Evolutionary conservation across 495 filamentous ascomycete genomes (phyloP).

Genomic region (Hyaloscypha bicolor): DNA sequence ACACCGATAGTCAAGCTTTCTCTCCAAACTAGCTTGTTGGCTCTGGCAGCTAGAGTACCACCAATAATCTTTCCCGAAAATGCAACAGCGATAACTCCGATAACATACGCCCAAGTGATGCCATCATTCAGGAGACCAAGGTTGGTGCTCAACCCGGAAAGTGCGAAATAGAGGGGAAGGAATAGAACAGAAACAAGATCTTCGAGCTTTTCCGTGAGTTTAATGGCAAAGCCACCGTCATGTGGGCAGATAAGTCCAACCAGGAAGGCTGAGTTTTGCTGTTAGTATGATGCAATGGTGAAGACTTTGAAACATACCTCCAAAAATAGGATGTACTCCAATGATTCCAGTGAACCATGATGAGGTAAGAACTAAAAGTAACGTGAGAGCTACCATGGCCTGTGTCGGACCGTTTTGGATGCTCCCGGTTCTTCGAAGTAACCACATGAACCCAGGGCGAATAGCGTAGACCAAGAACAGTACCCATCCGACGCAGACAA

Average conservation of each 20-base stretch:
- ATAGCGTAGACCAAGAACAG: slow-evolving; percentile 77
- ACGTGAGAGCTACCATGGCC: slow-evolving; percentile 77
- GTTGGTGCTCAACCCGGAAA: slow-evolving; percentile 89
- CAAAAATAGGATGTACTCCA: slow-evolving; percentile 86
- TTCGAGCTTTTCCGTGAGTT: slow-evolving; percentile 94
- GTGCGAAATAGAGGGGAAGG: slow-evolving; percentile 91
- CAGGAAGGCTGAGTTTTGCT: slow-evolving; percentile 62
- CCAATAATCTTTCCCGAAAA: slow-evolving; percentile 86
- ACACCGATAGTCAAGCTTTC: slow-evolving; percentile 91
- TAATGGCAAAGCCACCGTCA: slow-evolving; percentile 92
- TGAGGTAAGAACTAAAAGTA: slow-evolving; percentile 77
- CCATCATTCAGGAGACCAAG: slow-evolving; percentile 82
- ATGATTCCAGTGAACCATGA: slow-evolving; percentile 97
- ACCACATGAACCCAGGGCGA: slow-evolving; percentile 76
- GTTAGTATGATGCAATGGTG: not conserved
- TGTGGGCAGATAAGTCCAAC: slow-evolving; percentile 93
- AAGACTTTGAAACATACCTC: slow-evolving; percentile 36
- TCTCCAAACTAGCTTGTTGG: slow-evolving; percentile 84
- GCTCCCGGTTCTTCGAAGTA: slow-evolving; percentile 72
- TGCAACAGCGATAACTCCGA: slow-evolving; percentile 81
- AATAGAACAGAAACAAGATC: slow-evolving; percentile 90
- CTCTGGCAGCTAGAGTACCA: slow-evolving; percentile 76
- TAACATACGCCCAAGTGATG: slow-evolving; percentile 89
- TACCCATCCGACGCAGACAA: slow-evolving; percentile 74
- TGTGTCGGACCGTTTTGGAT: slow-evolving; percentile 92